Evolutionary conservation across 2,329 filamentous ascomycete species (phyloP).

Genomic region (Orbilia brochopaga): DNA sequence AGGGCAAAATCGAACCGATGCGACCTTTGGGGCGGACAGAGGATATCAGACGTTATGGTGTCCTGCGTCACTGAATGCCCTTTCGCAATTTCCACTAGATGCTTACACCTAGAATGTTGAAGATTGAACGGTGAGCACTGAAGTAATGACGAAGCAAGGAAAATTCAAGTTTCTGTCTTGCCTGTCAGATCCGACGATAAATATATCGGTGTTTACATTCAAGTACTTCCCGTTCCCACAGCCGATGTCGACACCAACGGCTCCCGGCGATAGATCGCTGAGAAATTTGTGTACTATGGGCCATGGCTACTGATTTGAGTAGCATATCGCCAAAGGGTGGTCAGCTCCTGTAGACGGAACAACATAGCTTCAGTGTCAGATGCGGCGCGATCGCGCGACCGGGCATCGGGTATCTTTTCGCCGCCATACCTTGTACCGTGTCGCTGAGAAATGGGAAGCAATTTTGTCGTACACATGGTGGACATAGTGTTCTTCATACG

Average conservation of each 20-base stretch:
- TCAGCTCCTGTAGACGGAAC: too few species aligned
- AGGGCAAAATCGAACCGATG: constrained; percentile 82
- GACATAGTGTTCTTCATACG: constrained; percentile 85
- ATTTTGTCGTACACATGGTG: constrained; percentile 90
- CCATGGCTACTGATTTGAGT: constrained; percentile 73
- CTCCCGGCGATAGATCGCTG: constrained; percentile 68
- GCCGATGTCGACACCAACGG: constrained; percentile 86
- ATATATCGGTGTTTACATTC: constrained; percentile 75
- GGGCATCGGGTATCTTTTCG: too few species aligned
- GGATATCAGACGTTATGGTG: constrained; percentile 78
- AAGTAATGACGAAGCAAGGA: constrained; percentile 56
- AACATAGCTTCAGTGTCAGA: too few species aligned
- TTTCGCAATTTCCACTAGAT: constrained; percentile 66
- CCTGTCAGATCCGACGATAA: constrained; percentile 84
- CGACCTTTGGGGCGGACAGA: constrained; percentile 77
- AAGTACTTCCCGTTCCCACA: constrained; percentile 98
- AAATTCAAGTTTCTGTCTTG: constrained; percentile 67
- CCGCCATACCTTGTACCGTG: constrained; percentile 65
- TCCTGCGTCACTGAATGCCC: constrained; percentile 64
- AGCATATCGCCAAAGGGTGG: constrained; percentile 60
- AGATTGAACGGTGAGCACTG: constrained; percentile 48
- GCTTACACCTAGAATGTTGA: constrained; percentile 62
- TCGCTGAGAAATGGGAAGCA: constrained; percentile 81
- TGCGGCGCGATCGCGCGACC: too few species aligned
- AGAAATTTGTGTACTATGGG: constrained; percentile 86